Evolutionary conservation across 2,329 filamentous ascomycete genomes (phyloP).

Genomic region (Xylariaceae sp.): DNA sequence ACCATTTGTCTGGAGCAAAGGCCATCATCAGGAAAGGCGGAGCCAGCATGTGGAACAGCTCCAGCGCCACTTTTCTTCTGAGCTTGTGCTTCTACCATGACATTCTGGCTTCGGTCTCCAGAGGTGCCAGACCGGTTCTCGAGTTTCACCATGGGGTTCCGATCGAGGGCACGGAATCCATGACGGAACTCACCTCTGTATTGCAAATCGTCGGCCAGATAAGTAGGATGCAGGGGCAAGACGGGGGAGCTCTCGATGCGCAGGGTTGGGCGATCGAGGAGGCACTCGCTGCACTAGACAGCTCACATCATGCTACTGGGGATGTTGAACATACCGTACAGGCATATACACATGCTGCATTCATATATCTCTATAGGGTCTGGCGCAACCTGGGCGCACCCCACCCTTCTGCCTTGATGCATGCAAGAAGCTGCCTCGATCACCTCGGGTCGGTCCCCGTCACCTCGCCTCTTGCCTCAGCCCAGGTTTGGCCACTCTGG

Average conservation of each 20-base stretch:
- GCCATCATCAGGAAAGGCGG: conserved; percentile 32
- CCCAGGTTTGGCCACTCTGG: conserved; percentile 39
- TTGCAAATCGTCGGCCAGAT: conserved; percentile 30
- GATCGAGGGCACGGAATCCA: conserved; percentile 26
- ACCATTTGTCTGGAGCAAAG: conserved; percentile 37
- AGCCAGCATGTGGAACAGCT: conserved; percentile 20
- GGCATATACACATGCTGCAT: conserved; percentile 37
- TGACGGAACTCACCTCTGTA: conserved; percentile 26
- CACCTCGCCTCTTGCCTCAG: conserved; percentile 33
- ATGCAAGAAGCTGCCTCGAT: conserved; percentile 31
- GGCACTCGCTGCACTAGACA: conserved; percentile 17
- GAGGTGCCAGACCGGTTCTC: conserved; percentile 31
- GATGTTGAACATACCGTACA: conserved; percentile 33
- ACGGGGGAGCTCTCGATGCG: conserved; percentile 8
- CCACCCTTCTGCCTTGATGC: conserved; percentile 22
- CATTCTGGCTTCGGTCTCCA: conserved; percentile 35
- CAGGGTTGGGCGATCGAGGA: conserved; percentile 18
- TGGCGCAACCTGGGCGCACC: conserved; percentile 32
- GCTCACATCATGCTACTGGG: conserved; percentile 10
- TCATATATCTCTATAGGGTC: conserved; percentile 37
- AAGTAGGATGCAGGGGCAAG: conserved; percentile 29
- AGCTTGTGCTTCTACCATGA: conserved; percentile 38
- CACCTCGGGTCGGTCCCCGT: conserved; percentile 32
- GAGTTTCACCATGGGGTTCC: conserved; percentile 18
- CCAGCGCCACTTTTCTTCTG: conserved; percentile 33